Percentiles rank a stretch among this genome's conserved stretches.
These are phyloP conservation scores for Coprinopsis sp. DNA, from an alignment of 768 basidiomycete species.

Conservation along the genomic window DNA sequence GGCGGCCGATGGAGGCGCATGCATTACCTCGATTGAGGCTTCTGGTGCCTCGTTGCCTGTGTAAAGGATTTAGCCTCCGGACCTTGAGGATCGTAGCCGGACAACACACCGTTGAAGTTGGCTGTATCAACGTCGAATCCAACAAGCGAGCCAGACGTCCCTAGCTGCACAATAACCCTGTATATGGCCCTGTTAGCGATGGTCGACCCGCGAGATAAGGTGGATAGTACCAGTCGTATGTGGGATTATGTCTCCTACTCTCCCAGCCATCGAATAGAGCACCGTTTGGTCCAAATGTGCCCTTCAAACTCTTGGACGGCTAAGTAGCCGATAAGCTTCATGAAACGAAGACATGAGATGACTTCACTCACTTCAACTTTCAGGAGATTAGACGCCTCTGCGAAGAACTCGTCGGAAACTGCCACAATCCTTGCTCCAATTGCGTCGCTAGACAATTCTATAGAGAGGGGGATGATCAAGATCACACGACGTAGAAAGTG, in stretches of 20 bases:
- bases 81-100: slow-evolving; percentile 5
- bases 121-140: slow-evolving; percentile 95
- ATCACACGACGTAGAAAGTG: neutral
- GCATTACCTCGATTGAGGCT: slow-evolving; percentile 66
- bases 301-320: slow-evolving; percentile 86
- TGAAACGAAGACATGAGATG: neutral
- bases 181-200: neutral
- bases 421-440: slow-evolving; percentile 71
- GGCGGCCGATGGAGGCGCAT: slow-evolving; percentile 36
- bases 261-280: slow-evolving; percentile 97
- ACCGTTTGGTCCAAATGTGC: slow-evolving; percentile 96
- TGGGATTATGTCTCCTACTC: slow-evolving; percentile 79
- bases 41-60: slow-evolving; percentile 89
- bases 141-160: slow-evolving; percentile 62
- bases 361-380: slow-evolving; percentile 71
- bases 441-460: slow-evolving; percentile 86
- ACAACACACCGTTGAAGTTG: slow-evolving; percentile 76
- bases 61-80: slow-evolving; percentile 3
- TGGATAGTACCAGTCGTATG: slow-evolving; percentile 71
- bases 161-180: slow-evolving; percentile 90
- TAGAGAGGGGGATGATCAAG: neutral
- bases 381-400: slow-evolving; percentile 77
- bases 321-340: slow-evolving; percentile 24
- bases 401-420: slow-evolving; percentile 96
- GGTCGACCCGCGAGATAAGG: neutral